These are phyloP conservation scores for Drechslerella dactyloides DNA, from an alignment of 2,329 filamentous ascomycete species.

Conservation along the genomic window DNA sequence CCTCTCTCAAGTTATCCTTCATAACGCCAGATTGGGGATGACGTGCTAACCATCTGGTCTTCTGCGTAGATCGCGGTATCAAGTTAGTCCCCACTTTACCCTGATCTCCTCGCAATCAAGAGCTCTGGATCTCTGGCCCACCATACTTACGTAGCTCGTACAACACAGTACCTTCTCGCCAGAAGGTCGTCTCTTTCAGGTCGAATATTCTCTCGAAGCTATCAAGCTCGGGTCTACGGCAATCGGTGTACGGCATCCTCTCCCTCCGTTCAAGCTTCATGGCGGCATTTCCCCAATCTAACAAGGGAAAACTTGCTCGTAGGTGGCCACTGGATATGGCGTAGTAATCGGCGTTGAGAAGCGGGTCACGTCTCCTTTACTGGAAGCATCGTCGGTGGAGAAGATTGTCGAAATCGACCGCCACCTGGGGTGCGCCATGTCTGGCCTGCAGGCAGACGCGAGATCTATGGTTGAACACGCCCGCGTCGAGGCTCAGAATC, in stretches of 20 bases:
- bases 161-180: constrained; percentile 91
- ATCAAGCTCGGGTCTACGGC: constrained; percentile 99
- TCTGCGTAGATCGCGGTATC: constrained; percentile 83
- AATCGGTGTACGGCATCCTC: constrained; percentile 72
- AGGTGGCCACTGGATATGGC: constrained; percentile 89
- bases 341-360: constrained; percentile 98
- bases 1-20: constrained; percentile 37
- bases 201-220: constrained; percentile 99
- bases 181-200: constrained; percentile 98
- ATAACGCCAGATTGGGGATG: constrained; percentile 39
- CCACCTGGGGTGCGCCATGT: constrained; percentile 99
- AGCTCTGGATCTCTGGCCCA: constrained; percentile 22
- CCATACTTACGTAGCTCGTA: constrained; percentile 36
- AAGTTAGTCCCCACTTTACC: constrained; percentile 69
- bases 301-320: constrained; percentile 15
- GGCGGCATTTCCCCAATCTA: constrained; percentile 4
- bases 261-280: constrained; percentile 7
- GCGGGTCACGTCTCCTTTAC: constrained; percentile 94
- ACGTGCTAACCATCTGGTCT: constrained; percentile 58
- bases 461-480: constrained; percentile 98
- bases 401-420: constrained; percentile 99
- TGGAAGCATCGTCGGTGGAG: constrained; percentile 96
- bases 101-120: constrained; percentile 41
- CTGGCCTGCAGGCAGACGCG: constrained; percentile 93
- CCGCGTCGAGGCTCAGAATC: constrained; percentile 94